Evolutionary conservation across 164 flowering plant genomes (phyloP).

Genomic region (Echeveria elegans): DNA sequence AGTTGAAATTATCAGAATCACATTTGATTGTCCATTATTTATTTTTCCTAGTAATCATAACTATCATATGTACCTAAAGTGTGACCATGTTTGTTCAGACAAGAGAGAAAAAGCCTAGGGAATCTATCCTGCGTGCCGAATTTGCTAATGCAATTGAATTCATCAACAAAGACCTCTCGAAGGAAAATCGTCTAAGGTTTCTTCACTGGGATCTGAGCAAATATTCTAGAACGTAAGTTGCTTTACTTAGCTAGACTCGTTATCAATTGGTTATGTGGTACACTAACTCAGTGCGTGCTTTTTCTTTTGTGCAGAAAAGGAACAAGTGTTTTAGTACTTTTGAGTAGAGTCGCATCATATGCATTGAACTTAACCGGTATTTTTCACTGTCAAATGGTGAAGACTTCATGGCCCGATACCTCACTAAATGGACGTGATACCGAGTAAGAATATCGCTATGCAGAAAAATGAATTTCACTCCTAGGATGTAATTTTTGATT

Average conservation of each 20-base stretch:
- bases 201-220: slow-evolving; percentile 87
- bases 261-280: neutral
- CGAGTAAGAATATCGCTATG: slow-evolving; percentile 30
- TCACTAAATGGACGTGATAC: slow-evolving; percentile 20
- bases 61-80: neutral
- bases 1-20: too few species aligned
- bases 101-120: slow-evolving; percentile 83
- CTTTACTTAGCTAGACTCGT: neutral
- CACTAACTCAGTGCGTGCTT: neutral
- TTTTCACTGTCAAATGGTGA: slow-evolving; percentile 50
- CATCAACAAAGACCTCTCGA: slow-evolving; percentile 54
- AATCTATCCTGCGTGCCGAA: slow-evolving; percentile 85
- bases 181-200: slow-evolving; percentile 62
- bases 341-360: slow-evolving; percentile 55
- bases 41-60: neutral
- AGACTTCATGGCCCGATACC: slow-evolving; percentile 27
- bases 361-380: slow-evolving; percentile 68
- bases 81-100: slow-evolving; percentile 32
- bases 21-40: neutral
- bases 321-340: slow-evolving; percentile 47
- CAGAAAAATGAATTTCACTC: neutral
- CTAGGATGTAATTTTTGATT: neutral
- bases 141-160: slow-evolving; percentile 72
- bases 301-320: slow-evolving; percentile 53
- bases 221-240: slow-evolving; percentile 54